Evolutionary conservation across 1,139 yeast genomes (phyloP).

Genomic region (Sugiyamaella novakii): DNA sequence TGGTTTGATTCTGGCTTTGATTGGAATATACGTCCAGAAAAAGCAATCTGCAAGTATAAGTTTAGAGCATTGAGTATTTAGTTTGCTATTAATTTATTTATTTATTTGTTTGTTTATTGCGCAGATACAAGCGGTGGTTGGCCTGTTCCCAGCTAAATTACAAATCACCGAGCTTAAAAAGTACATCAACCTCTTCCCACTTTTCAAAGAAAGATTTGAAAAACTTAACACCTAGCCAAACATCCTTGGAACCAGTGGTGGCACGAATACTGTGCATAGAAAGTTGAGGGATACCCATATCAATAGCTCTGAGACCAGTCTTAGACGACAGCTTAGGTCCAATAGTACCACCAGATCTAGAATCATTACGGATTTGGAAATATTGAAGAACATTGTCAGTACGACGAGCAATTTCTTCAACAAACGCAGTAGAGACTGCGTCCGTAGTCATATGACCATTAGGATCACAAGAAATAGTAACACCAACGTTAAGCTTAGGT

Average conservation of each 20-base stretch:
- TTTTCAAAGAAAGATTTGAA: conserved; percentile 67
- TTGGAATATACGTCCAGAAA: conserved; percentile 30
- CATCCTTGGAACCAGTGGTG: conserved; percentile 85
- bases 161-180: conserved; percentile 38
- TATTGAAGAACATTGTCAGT: conserved; percentile 66
- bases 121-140: too few relatives aligned
- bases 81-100: too few relatives aligned
- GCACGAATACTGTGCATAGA: conserved; percentile 97
- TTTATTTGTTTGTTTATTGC: too few relatives aligned
- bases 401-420: conserved; percentile 62
- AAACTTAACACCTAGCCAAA: conserved; percentile 63
- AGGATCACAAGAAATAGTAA: conserved; percentile 70
- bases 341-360: conserved; percentile 94
- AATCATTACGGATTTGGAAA: conserved; percentile 69
- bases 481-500: conserved; percentile 77
- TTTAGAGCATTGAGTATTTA: neutral
- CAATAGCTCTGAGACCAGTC: conserved; percentile 85
- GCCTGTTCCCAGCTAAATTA: too few relatives aligned
- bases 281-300: conserved; percentile 88
- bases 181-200: conserved; percentile 44
- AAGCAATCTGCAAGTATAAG: neutral
- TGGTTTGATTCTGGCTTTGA: conserved; percentile 45
- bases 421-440: conserved; percentile 64
- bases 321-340: conserved; percentile 90
- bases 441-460: conserved; percentile 85